Percentiles rank a stretch among this genome's conserved stretches.
phyloP scores from a whole-genome alignment of 148 eudicot species.

The Persicaria tinctoria region DNA sequence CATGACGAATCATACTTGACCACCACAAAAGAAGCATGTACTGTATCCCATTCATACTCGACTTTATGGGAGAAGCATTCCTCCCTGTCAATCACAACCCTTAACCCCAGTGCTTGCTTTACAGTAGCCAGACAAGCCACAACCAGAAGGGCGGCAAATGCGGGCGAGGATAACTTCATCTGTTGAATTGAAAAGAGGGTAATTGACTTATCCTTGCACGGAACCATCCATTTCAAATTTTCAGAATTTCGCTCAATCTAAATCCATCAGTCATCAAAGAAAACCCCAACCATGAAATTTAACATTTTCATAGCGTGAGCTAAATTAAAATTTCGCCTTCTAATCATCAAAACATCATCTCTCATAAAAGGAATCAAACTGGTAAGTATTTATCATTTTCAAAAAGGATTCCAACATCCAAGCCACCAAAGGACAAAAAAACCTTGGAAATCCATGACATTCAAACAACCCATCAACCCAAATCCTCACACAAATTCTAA shows the following conservation, averaged over 20 bases:
- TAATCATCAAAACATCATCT: background rate
- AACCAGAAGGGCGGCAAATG: slow-evolving; percentile 17
- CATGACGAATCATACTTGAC: slow-evolving; percentile 70
- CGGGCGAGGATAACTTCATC: slow-evolving; percentile 22
- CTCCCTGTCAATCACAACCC: slow-evolving; percentile 82
- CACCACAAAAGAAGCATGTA: slow-evolving; percentile 77
- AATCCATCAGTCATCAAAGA: background rate
- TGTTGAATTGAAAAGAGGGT: slow-evolving; percentile 11
- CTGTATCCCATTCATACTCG: slow-evolving; percentile 58
- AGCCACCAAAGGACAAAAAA: background rate
- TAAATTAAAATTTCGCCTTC: background rate
- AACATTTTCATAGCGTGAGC: no score
- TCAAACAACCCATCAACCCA: background rate
- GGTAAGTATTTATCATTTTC: background rate
- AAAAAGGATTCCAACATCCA: background rate
- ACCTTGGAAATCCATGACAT: background rate
- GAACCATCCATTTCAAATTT: background rate
- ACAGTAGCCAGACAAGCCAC: slow-evolving; percentile 31
- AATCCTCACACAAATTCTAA: background rate
- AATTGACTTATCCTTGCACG: background rate
- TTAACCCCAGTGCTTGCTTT: slow-evolving; percentile 47
- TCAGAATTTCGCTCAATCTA: background rate
- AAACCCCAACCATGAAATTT: no score
- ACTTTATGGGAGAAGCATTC: slow-evolving; percentile 89
- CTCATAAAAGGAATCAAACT: background rate